Conservation (phyloP, 2,329 filamentous ascomycete genomes). For the Neofusicoccum ribis region DNA sequence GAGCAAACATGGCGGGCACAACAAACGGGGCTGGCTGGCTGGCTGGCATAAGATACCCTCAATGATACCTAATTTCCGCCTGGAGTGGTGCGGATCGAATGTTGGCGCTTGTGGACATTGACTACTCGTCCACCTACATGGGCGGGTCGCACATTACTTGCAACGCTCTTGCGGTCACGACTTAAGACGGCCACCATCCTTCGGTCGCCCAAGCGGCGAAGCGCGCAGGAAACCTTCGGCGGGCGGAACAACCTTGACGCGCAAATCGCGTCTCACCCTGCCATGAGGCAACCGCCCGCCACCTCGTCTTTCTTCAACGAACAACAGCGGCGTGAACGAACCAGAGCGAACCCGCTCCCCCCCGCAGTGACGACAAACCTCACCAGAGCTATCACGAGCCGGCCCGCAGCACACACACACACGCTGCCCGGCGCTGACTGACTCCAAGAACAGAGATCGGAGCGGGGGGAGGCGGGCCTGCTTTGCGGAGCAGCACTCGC, state of each 20-base stretch:
- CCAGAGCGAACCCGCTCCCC: not conserved
- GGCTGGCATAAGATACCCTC: slow-evolving; percentile 5
- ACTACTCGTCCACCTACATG: no score
- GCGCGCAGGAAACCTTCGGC: not conserved
- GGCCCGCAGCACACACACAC: not conserved
- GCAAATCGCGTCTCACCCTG: not conserved
- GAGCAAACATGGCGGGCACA: not conserved
- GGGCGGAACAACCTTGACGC: not conserved
- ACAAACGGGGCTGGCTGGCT: not conserved
- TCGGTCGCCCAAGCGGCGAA: not conserved
- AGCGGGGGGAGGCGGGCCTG: not conserved
- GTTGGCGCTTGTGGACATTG: no score
- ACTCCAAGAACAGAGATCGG: slow-evolving; percentile 19
- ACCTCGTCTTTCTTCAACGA: not conserved
- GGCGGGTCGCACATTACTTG: no score
- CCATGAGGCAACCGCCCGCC: not conserved
- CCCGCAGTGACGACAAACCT: slow-evolving; percentile 15
- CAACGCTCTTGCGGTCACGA: not conserved
- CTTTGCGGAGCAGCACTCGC: not conserved
- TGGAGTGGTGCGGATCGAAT: no score
- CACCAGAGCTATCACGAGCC: slow-evolving; percentile 19
- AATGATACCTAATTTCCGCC: not conserved
- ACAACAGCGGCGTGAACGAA: not conserved
- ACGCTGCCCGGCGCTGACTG: not conserved
- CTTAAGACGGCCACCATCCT: not conserved